Conservation (phyloP, 2,329 filamentous ascomycete genomes). For the Aureobasidium lini region DNA sequence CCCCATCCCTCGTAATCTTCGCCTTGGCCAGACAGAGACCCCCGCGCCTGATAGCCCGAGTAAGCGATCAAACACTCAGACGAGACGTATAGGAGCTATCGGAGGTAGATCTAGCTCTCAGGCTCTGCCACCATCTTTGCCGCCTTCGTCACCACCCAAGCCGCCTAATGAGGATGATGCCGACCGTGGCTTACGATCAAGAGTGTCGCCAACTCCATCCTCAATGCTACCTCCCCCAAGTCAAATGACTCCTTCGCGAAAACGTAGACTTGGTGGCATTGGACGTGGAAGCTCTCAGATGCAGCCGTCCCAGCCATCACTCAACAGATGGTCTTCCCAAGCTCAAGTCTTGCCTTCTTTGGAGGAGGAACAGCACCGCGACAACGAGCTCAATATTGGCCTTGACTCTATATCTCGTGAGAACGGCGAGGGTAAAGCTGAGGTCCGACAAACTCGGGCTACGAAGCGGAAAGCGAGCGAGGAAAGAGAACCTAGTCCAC, state of each 20-base stretch:
- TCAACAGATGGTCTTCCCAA: slow-evolving; percentile 7
- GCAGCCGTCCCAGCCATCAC: background rate
- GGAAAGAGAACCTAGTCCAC: background rate
- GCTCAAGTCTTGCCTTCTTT: background rate
- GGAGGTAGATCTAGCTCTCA: slow-evolving; percentile 9
- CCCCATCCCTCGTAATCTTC: background rate
- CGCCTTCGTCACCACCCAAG: background rate
- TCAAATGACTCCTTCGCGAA: background rate
- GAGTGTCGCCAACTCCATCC: slow-evolving; percentile 2
- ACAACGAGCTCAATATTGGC: background rate
- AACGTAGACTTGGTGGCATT: slow-evolving; percentile 1
- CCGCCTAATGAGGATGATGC: background rate
- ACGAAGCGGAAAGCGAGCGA: slow-evolving; percentile 4
- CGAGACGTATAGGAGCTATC: background rate
- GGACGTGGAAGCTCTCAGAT: slow-evolving; percentile 9
- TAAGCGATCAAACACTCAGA: background rate
- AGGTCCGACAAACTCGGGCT: background rate
- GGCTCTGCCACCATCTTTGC: background rate
- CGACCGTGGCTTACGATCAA: background rate
- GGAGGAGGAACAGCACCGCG: background rate
- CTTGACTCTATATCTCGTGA: background rate
- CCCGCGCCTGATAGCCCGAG: background rate
- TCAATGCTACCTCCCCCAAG: background rate
- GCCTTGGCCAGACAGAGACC: background rate
- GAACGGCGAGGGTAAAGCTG: background rate